Conservation (phyloP, 2,329 filamentous ascomycete species). For the Lithohypha guttulata region DNA sequence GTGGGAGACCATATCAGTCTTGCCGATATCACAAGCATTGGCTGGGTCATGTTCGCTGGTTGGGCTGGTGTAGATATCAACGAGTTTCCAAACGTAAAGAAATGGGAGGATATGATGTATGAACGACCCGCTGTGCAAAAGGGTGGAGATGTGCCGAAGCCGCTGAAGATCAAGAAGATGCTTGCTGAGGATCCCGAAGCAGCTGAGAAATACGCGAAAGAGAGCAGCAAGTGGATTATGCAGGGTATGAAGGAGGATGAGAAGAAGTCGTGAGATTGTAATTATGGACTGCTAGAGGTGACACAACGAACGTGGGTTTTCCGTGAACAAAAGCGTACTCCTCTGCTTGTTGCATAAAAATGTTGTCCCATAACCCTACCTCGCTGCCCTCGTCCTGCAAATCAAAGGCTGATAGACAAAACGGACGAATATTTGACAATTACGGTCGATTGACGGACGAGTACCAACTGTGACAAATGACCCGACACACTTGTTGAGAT, state of each 20-base stretch:
- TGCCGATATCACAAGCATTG: slow-evolving; percentile 71
- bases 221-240: slow-evolving; percentile 17
- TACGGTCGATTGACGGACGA: too few relatives aligned
- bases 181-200: slow-evolving; percentile 46
- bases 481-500: too few relatives aligned
- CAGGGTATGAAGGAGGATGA: slow-evolving; percentile 21
- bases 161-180: slow-evolving; percentile 48
- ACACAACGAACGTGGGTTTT: too few relatives aligned
- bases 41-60: slow-evolving; percentile 56
- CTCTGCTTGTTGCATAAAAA: too few relatives aligned
- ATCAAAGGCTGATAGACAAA: too few relatives aligned
- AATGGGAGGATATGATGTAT: slow-evolving; percentile 64
- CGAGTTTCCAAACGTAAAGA: slow-evolving; percentile 64
- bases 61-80: slow-evolving; percentile 58
- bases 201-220: slow-evolving; percentile 32
- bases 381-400: too few relatives aligned
- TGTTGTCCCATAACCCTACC: too few relatives aligned
- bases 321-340: too few relatives aligned
- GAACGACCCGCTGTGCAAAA: slow-evolving; percentile 62
- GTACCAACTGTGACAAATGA: too few relatives aligned
- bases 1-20: slow-evolving; percentile 38
- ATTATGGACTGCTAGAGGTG: too few relatives aligned
- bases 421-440: too few relatives aligned
- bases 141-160: slow-evolving; percentile 60
- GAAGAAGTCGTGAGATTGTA: too few relatives aligned